Base-by-base conservation (phyloP, 2,329 filamentous ascomycete species). In the Clonostachys rhizophaga region DNA sequence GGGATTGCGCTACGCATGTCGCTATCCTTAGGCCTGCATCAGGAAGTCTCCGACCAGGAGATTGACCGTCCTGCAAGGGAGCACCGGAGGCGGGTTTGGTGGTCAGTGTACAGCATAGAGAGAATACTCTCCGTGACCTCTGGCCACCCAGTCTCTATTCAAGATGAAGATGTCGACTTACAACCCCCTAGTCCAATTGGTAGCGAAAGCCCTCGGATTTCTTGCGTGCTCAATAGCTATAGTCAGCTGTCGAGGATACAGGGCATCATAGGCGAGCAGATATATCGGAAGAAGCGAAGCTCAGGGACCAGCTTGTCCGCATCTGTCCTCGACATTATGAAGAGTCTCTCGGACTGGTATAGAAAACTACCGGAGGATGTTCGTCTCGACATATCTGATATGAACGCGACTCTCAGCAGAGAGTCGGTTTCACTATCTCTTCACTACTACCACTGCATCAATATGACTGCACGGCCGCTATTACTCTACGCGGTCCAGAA, bases 381-480 rank as follows among this genome's bases (percentile, higher is more conserved):
- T n/a, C 14, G 17, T 3, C 36, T 39, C 14, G 14, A 39, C 36
- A n/a, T n/a, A 7, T 18, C 36, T n/a, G 36, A 39, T 18, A 30
- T 3, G 9, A 30, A 10, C 24, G 24, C 24, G 3, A 30, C 24
- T 30, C 36, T 39, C 14, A 39, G 14, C 7, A n/a, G 36, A n/a
- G 36, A 39, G 36, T n/a, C 17, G 7, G 36, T 39, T 18, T 39
- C 36, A 11, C 14, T 39, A 3, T 39, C 14, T 35, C 41, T 46
- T 18, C 76, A 81, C 52, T 79, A 79, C 52, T 78, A 78, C 50
- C 76, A 78, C 40, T 80, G 77, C 54, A 71, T 80, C 54, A 78
- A 79, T 52, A 79, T 81, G 75, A 77, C 76, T 0, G 73, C 70
- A 1, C 63, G 77, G 5, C 77, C 77, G 1, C 59, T 80, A 20